A percentile compares a stretch with the other conserved stretches of the same genome.
phyloP scores from a whole-genome alignment of 1,139 yeast genomes.

The Geotrichum restrictum region DNA sequence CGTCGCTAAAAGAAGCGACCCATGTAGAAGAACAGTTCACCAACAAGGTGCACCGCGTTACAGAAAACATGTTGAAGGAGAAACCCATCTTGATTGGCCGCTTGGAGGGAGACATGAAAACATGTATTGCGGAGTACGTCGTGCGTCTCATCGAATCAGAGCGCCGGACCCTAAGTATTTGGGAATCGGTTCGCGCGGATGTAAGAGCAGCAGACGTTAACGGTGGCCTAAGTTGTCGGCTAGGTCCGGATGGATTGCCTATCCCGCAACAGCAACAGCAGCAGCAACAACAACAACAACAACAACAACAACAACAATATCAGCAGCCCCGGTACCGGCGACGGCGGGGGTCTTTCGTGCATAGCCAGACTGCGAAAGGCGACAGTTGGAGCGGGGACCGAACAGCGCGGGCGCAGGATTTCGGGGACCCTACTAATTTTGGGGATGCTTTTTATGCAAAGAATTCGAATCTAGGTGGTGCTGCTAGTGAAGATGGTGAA shows the following conservation, averaged over 20 bases:
- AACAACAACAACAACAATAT: too few species aligned
- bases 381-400: conserved; percentile 58
- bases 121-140: conserved; percentile 56
- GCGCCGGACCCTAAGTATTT: conserved; percentile 67
- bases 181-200: conserved; percentile 72
- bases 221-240: conserved; percentile 71
- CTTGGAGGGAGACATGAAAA: conserved; percentile 54
- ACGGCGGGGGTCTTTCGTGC: conserved; percentile 28
- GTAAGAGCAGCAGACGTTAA: conserved; percentile 70
- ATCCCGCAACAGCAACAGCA: conserved; percentile 25
- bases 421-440: conserved; percentile 25
- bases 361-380: conserved; percentile 50
- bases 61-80: conserved; percentile 81
- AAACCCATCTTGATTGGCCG: conserved; percentile 53
- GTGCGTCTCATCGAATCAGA: conserved; percentile 79
- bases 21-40: conserved; percentile 70
- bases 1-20: conserved; percentile 75
- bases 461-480: conserved; percentile 22
- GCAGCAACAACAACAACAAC: too few species aligned
- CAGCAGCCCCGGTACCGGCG: too few species aligned
- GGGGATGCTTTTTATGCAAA: conserved; percentile 13
- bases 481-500: conserved; percentile 26
- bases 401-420: conserved; percentile 41
- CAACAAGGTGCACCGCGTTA: conserved; percentile 71
- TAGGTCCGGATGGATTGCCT: conserved; percentile 66